Evolutionary conservation across 2,329 filamentous ascomycete species (phyloP), one percentile per base, ranked within the genome.

Genomic region (Colletotrichum lentis): DNA sequence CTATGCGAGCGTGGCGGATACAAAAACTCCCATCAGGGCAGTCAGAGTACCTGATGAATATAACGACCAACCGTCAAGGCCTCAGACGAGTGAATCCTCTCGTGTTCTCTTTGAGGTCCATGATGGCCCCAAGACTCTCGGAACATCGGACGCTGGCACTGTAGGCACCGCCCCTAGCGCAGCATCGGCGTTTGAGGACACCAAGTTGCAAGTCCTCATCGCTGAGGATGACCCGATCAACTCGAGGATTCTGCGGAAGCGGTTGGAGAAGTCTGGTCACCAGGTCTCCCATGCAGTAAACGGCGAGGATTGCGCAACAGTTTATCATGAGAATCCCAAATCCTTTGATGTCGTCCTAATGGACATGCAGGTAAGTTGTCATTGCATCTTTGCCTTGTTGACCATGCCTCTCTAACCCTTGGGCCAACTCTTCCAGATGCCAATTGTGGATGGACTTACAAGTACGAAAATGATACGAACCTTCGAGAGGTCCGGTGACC

Each of bases 181-280:
- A 39, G 41, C 47, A 35, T 61, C 60, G 37, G 46, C 24, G n/a
- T n/a, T 22, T 31, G 50, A 59, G n/a, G 27, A 55, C 55, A 27
- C 83, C 2, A 78, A 85, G 44, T 81, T 93, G 71, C 83, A 85
- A 20, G 88, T 96, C 2, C 82, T 97, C 24, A 88, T 97, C 43
- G 94, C 94, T 0, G 94, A 97, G 74, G 94, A 97, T 72, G 93
- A 97, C 73, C 92, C 93, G 0, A 89, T 96, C 72, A 97, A 97
- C 73, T 92, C 92, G 78, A 91, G 89, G 67, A 92, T 97, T 49
- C 81, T 97, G 47, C 87, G 88, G 73, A 96, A 96, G 74, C 83
- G 94, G 14, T 78, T 97, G 3, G 91, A 96, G 74, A 94, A 91
- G 73, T 79, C 88, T 1, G 91, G 92, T 0, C 92, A 97, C 71